A percentile compares a stretch with the other conserved stretches of the same genome.
Conservation (phyloP, 306 rosid genomes). For the Begonia fuchsioides region DNA sequence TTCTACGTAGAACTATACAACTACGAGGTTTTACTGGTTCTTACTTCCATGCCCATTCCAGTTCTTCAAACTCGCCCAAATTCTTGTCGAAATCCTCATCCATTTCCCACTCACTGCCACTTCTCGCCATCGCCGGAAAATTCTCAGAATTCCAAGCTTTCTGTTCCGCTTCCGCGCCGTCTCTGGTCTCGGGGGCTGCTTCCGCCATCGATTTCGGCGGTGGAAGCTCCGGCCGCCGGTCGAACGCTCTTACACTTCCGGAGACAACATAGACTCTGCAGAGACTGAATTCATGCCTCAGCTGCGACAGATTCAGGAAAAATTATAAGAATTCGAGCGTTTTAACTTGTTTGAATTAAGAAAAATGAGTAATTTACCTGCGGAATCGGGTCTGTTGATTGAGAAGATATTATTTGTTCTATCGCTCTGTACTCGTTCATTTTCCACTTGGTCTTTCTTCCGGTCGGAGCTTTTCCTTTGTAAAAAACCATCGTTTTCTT, state of each 20-base stretch:
- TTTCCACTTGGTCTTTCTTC: slow-evolving; percentile 83
- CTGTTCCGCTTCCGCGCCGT: no score
- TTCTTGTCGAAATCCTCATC: no score
- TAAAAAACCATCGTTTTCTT: slow-evolving; percentile 87
- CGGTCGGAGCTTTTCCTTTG: slow-evolving; percentile 65
- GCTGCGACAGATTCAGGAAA: slow-evolving; percentile 15
- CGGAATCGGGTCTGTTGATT: neutral
- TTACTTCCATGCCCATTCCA: no score
- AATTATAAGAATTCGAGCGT: neutral
- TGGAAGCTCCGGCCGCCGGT: slow-evolving; percentile 40
- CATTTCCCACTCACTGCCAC: no score
- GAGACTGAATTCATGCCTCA: slow-evolving; percentile 72
- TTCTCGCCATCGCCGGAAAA: no score
- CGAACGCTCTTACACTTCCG: slow-evolving; percentile 66
- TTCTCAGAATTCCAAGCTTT: no score
- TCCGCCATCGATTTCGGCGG: no score
- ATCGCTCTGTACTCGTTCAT: slow-evolving; percentile 86
- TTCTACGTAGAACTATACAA: no score
- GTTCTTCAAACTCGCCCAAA: no score
- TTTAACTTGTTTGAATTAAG: neutral
- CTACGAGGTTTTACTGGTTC: no score
- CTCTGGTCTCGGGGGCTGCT: no score
- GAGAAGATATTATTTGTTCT: slow-evolving; percentile 9
- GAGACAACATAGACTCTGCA: slow-evolving; percentile 71
- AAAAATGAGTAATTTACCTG: neutral